Conservation (phyloP, 2,329 filamentous ascomycete species). For the Exophiala lecanii-corni region DNA sequence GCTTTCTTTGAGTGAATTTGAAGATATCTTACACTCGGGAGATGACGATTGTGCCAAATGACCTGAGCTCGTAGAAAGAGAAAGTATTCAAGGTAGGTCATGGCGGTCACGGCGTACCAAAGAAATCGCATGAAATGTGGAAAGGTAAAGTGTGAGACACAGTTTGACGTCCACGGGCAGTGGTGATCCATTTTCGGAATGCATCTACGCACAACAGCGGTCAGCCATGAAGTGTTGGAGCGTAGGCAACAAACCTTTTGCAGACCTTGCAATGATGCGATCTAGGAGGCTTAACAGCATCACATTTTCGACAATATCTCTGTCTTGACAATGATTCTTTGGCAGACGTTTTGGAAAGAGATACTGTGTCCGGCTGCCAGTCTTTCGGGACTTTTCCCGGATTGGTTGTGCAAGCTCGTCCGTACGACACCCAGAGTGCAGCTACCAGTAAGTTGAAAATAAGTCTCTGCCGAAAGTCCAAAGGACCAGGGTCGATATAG, state of each 20-base stretch:
- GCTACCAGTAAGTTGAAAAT: conserved; percentile 51
- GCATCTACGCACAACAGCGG: conserved; percentile 41
- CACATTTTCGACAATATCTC: conserved; percentile 59
- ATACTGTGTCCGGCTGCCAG: conserved; percentile 32
- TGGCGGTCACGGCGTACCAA: conserved; percentile 54
- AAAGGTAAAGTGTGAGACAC: conserved; percentile 61
- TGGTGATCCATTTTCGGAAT: conserved; percentile 65
- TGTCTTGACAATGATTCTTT: conserved; percentile 30
- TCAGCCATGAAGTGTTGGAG: not conserved
- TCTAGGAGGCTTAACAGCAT: conserved; percentile 57
- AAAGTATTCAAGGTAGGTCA: conserved; percentile 53
- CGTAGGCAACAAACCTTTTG: conserved; percentile 44
- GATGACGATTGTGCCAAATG: conserved; percentile 51
- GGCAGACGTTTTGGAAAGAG: conserved; percentile 8
- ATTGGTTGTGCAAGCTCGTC: conserved; percentile 54
- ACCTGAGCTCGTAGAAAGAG: conserved; percentile 48
- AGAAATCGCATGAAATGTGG: conserved; percentile 63
- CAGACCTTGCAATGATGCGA: conserved; percentile 64
- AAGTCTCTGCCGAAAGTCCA: conserved; percentile 41
- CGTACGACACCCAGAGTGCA: conserved; percentile 56
- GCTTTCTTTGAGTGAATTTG: conserved; percentile 5
- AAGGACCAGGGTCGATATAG: conserved; percentile 49
- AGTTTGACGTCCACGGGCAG: conserved; percentile 63
- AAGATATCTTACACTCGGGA: conserved; percentile 50
- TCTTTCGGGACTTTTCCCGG: conserved; percentile 51